Evolutionary conservation across 2,329 filamentous ascomycete species (phyloP).

Genomic region (Emericellopsis cladophorae): DNA sequence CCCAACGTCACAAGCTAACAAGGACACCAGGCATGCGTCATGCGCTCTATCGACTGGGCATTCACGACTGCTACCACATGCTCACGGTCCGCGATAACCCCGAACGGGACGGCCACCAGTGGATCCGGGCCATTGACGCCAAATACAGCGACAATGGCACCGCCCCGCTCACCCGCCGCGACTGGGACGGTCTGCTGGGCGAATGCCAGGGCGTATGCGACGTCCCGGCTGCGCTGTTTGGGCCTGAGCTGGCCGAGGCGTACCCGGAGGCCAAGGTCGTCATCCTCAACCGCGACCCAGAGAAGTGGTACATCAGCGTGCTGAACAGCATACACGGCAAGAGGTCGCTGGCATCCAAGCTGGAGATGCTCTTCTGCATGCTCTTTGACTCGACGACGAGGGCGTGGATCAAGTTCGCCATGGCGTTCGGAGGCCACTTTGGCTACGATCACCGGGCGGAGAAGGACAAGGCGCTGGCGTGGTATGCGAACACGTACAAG

Average conservation of each 20-base stretch:
- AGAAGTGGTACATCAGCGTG: constrained; percentile 21
- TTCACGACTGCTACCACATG: constrained; percentile 24
- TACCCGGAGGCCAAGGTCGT: constrained; percentile 24
- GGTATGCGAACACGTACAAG: constrained; percentile 22
- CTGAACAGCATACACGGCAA: constrained; percentile 10
- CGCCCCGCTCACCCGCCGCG: constrained; percentile 15
- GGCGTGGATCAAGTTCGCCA: constrained; percentile 13
- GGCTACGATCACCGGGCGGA: constrained; percentile 17
- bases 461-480: constrained; percentile 21
- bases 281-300: constrained; percentile 25
- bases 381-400: constrained; percentile 12
- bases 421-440: constrained; percentile 11
- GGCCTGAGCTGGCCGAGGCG: constrained; percentile 18
- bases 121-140: constrained; percentile 17
- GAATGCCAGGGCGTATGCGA: constrained; percentile 38
- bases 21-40: constrained; percentile 15
- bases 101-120: constrained; percentile 10
- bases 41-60: constrained; percentile 20
- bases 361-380: constrained; percentile 14
- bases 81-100: constrained; percentile 13
- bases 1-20: neutral
- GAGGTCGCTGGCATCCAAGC: constrained; percentile 4
- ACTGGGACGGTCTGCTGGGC: constrained; percentile 33
- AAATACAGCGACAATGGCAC: constrained; percentile 16
- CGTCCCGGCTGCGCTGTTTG: constrained; percentile 41